A percentile compares a stretch with the other conserved stretches of the same genome.
These are phyloP conservation scores for Tuber magnatum DNA, from an alignment of 495 filamentous ascomycete genomes.

Conservation along the genomic window DNA sequence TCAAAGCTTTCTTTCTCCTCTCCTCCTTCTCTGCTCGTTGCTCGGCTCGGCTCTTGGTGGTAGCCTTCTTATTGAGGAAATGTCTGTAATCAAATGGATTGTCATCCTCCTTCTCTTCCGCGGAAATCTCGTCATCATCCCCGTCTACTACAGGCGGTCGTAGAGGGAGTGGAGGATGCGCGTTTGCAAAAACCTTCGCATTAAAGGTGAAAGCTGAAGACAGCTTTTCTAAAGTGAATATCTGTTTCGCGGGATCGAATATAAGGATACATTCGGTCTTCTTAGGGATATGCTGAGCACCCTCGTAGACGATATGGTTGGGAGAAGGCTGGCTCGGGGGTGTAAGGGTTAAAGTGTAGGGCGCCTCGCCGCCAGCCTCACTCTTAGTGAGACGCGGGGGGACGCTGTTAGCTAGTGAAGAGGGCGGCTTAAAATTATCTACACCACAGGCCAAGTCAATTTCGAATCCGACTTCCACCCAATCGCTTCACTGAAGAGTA, in stretches of 20 bases:
- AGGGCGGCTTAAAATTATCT: conserved; percentile 29
- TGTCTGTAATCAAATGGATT: conserved; percentile 39
- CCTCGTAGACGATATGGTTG: conserved; percentile 22
- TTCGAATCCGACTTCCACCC: background rate
- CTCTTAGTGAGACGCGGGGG: conserved; percentile 33
- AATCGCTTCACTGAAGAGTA: background rate
- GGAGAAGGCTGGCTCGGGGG: conserved; percentile 17
- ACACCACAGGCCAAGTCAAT: background rate
- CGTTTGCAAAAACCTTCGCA: conserved; percentile 34
- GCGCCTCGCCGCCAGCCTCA: conserved; percentile 24
- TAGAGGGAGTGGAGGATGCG: conserved; percentile 28
- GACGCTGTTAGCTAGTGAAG: conserved; percentile 17
- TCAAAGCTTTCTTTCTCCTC: conserved; percentile 34
- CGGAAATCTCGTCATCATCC: conserved; percentile 33
- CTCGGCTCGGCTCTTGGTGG: conserved; percentile 31
- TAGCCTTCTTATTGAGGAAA: conserved; percentile 39
- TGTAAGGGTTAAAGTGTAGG: conserved; percentile 26
- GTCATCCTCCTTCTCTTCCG: conserved; percentile 34
- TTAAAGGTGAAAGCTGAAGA: conserved; percentile 37
- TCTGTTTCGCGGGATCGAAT: conserved; percentile 34
- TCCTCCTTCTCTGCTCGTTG: conserved; percentile 36
- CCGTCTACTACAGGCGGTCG: conserved; percentile 28
- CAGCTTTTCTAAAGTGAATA: conserved; percentile 39
- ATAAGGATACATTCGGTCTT: conserved; percentile 38
- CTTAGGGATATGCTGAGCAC: conserved; percentile 24